Conservation (phyloP, 2,329 filamentous ascomycete species). For the Mollisiaceae sp. region DNA sequence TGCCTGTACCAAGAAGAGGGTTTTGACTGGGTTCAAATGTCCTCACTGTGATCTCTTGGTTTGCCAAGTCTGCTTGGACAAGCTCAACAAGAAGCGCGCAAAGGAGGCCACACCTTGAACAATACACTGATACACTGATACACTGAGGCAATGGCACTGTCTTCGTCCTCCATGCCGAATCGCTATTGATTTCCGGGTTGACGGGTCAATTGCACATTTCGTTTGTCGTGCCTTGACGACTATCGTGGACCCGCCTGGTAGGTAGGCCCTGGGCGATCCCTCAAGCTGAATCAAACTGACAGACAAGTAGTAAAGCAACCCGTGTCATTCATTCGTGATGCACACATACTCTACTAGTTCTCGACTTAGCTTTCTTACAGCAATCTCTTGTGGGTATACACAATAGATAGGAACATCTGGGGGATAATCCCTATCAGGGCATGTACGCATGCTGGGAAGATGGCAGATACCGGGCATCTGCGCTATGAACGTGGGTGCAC, state of each 20-base stretch:
- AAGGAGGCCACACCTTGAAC: not conserved
- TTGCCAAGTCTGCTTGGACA: slow-evolving; percentile 27
- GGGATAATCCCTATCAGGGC: not conserved
- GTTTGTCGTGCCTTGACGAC: not conserved
- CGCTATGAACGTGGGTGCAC: not conserved
- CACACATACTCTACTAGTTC: not conserved
- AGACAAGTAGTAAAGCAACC: not conserved
- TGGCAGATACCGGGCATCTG: not conserved
- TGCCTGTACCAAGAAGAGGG: slow-evolving; percentile 28
- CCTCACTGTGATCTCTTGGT: slow-evolving; percentile 26
- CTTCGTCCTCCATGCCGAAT: too few species aligned
- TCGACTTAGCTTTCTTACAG: not conserved
- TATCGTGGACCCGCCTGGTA: not conserved
- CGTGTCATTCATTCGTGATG: not conserved
- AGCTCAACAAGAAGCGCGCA: not conserved
- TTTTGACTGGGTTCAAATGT: slow-evolving; percentile 27
- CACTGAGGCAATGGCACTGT: not conserved
- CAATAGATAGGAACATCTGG: not conserved
- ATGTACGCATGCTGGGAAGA: not conserved
- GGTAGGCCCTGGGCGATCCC: not conserved
- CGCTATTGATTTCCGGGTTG: too few species aligned
- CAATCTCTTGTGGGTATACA: not conserved
- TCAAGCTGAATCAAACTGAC: not conserved
- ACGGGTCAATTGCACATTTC: not conserved
- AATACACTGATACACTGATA: too few species aligned